Conservation (phyloP, 2,329 filamentous ascomycete genomes). For the Calonectria pseudoturangicola region DNA sequence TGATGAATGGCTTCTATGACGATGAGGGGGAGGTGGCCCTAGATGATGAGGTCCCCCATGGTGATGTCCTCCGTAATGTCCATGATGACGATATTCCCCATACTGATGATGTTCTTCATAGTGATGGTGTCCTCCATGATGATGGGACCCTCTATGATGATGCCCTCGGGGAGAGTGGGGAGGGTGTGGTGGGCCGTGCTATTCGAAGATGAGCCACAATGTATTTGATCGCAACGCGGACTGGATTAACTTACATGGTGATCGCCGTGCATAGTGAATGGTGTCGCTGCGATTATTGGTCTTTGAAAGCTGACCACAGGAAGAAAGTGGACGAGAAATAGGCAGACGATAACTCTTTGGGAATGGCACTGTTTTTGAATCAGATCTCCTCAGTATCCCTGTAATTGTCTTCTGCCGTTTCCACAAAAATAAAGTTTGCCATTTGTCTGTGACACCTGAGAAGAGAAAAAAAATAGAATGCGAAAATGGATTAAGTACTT, state of each 20-base stretch:
- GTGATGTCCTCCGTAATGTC: background rate
- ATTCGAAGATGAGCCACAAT: background rate
- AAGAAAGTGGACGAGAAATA: too few species aligned
- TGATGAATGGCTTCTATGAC: slow-evolving; percentile 2
- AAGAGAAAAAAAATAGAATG: too few species aligned
- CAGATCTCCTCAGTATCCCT: too few species aligned
- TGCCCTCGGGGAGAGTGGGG: too few species aligned
- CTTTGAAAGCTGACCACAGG: too few species aligned
- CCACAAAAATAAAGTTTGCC: too few species aligned
- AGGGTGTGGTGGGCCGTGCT: background rate
- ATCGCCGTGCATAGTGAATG: slow-evolving; percentile 9
- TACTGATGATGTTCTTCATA: background rate
- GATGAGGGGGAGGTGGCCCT: background rate
- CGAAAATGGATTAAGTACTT: too few species aligned
- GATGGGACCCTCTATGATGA: background rate
- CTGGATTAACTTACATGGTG: background rate
- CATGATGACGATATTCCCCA: background rate
- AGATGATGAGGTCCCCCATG: background rate
- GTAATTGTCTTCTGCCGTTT: too few species aligned
- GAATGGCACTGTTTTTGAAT: too few species aligned
- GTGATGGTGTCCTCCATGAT: slow-evolving; percentile 13
- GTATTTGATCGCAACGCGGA: background rate
- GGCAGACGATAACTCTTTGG: too few species aligned
- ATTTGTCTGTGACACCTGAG: too few species aligned
- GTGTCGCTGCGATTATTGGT: background rate